Base-by-base conservation (phyloP, 257 asterid species). In the Plectranthus barbatus region DNA sequence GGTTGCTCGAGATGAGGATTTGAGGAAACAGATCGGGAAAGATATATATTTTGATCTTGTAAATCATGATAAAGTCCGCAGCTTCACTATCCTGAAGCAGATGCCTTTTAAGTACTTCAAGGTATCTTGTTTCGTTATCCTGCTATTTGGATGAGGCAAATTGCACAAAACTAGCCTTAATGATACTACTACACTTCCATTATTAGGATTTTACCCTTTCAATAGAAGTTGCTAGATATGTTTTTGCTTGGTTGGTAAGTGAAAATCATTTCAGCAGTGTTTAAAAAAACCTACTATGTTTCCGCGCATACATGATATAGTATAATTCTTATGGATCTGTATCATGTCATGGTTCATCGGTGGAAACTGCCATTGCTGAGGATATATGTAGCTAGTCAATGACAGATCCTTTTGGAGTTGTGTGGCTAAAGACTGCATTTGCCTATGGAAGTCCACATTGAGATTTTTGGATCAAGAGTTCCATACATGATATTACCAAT, bases 1-100 rank as follows among this genome's bases (percentile, higher is more conserved):
- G 99, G 97, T 93, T 82, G 97, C 97, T 47, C 95, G 95, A 23
- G 99, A 93, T 74, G 99, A 82, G 76, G 96, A 93, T 69, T 68
- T 93, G 76, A 79, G 24, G 72, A 94, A 90, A 66, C 97, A 93
- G 81, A 90, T 93, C 11, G 99, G 99, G 18, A 93, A 90, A 76
- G 92, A 87, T 70, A 81, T 84, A 67, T 84, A 75, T 76, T 93
- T 93, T 60, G 99, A 93, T 80, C 95, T 93, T 69, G 96, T 93
- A 44, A 97, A 93, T 79, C 99, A 90, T 70, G 99, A 93, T 64
- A 90, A 90, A 86, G 97, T 90, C 57, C 90, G 78, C 39, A 87
- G 79, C 80, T 93, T 93, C 68, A 86, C 97, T 29, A 90, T 93
- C 73, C 96, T 85, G 84, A 93, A 90, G 68, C 95, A 87, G 71